Percentiles rank a stretch among this genome's conserved stretches.
Conservation (phyloP, 2,329 filamentous ascomycete species). For the Leptodontidium sp. region DNA sequence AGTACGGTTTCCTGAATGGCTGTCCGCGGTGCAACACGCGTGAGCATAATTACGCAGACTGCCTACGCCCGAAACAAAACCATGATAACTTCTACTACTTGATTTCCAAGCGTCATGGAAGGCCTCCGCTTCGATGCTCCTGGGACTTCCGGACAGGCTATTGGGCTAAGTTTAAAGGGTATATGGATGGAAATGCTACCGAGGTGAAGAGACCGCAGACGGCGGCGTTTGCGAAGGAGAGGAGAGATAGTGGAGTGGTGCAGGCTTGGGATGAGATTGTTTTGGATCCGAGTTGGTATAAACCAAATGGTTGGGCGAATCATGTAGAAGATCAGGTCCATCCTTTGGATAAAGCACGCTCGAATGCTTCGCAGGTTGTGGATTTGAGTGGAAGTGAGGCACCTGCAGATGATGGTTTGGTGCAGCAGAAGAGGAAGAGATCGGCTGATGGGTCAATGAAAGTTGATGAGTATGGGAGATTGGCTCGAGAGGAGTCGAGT, state of each 20-base stretch:
- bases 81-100: neutral
- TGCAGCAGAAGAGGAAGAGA: neutral
- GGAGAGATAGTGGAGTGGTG: neutral
- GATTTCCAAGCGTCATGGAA: neutral
- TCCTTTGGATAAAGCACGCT: neutral
- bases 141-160: neutral
- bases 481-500: neutral
- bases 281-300: conserved; percentile 4
- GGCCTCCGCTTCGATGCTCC: neutral
- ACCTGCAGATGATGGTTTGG: neutral
- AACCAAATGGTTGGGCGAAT: neutral
- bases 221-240: neutral
- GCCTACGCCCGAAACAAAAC: neutral
- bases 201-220: neutral
- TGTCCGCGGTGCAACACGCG: conserved; percentile 6
- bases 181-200: no score
- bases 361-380: neutral
- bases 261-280: conserved; percentile 11
- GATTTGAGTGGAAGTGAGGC: neutral
- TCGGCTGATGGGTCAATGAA: neutral
- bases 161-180: neutral
- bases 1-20: conserved; percentile 12
- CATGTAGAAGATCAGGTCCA: neutral
- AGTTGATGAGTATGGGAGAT: conserved; percentile 1
- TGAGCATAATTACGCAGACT: conserved; percentile 1